phyloP scores from a whole-genome alignment of 2,329 filamentous ascomycete genomes.

The Cadophora malorum region DNA sequence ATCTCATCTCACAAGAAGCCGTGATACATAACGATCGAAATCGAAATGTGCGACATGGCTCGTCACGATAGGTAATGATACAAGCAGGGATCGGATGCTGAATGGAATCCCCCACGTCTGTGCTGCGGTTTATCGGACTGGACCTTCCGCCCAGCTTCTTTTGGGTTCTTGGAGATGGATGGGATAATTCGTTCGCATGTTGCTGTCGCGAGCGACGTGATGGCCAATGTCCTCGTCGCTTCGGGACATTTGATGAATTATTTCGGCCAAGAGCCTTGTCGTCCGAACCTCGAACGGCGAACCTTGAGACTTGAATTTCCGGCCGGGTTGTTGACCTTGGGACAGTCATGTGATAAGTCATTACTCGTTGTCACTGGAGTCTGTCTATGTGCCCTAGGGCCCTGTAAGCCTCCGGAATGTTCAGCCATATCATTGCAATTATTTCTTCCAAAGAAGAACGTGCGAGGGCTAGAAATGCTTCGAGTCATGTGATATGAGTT shows the following conservation, averaged over 20 bases:
- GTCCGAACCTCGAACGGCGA: not conserved
- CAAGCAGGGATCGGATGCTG: conserved; percentile 6
- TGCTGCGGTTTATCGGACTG: conserved; percentile 11
- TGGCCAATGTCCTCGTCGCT: conserved; percentile 4
- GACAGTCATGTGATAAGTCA: no score
- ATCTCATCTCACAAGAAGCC: conserved; percentile 1
- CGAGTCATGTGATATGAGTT: not conserved
- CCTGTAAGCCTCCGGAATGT: no score
- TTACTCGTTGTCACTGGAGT: no score
- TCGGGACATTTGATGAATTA: not conserved
- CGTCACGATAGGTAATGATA: conserved; percentile 2
- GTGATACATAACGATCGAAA: conserved; percentile 13
- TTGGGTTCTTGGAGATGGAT: not conserved
- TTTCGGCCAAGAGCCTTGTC: conserved; percentile 1
- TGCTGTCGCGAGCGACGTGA: not conserved
- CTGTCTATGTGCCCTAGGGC: no score
- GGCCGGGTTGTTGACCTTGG: no score
- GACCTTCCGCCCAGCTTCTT: conserved; percentile 19
- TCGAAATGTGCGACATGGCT: conserved; percentile 10
- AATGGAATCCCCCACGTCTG: conserved; percentile 19
- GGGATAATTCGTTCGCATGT: not conserved
- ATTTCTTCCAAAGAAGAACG: no score
- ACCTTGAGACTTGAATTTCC: not conserved
- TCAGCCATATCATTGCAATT: no score
- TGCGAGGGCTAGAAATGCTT: not conserved